Evolutionary conservation across 305 asterid genomes (phyloP), one percentile per base, ranked within the genome.

Genomic region (Lippia alba): DNA sequence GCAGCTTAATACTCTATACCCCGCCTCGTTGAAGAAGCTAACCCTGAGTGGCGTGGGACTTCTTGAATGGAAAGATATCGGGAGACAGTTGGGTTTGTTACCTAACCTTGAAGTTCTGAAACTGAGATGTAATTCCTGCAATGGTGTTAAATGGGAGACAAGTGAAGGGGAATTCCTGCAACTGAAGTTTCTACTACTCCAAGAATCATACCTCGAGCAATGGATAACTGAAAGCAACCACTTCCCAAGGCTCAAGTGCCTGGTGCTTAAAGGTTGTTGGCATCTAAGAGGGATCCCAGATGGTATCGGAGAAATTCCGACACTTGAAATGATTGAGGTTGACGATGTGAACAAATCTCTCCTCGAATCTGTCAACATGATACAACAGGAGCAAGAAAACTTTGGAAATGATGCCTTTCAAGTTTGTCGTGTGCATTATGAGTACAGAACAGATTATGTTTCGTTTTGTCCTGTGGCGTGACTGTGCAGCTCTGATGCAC

Each of bases 111-210:
- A 61, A 53, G 70, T 68, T 32, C 57, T 74, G 8, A 74, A 67
- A 10, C 30, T 67, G 11, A 16, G 33, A 11, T 8, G 51, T 5
- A n/a, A 2, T 8, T 40, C 66, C 8, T 69, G 32, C 10, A 14
- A 15, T 4, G 74, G 58, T 5, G 19, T 14, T 5, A 30, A 40
- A 32, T 75, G 79, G 79, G 71, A 69, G 49, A 55, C 74, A 19
- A 70, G 1, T 24, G 78, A 63, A 16, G 80, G 67, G 9, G 74
- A 68, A 8, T 79, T 75, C 45, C 24, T 8, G 5, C 8, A 20
- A 16, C 71, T 80, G 12, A 63, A 67, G 12, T 71, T 6, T 19
- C 61, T 79, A 32, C 36, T 34, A 3, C 4, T 76, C 7, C 51
- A 66, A 0, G 5, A 8, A 4, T 39, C 67, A 10, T 2, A 73